Base-by-base conservation (phyloP, 495 filamentous ascomycete genomes). In the Viridothelium virens region DNA sequence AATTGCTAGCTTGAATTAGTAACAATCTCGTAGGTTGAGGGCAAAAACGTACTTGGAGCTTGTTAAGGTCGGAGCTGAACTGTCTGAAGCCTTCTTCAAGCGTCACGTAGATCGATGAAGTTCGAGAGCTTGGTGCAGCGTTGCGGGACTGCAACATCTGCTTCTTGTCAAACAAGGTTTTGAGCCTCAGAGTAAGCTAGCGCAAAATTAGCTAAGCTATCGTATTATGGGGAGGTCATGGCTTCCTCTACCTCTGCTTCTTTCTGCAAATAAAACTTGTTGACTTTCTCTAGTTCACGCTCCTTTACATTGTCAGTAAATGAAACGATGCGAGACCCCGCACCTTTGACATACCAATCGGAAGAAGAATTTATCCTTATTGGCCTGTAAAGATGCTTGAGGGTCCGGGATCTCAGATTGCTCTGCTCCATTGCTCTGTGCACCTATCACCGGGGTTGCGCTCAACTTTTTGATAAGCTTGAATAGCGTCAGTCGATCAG, bases 381-480 rank as follows among this genome's bases (percentile, higher is more conserved):
- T 98, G 53, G 94, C 94, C 76, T 96, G 95, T 50, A 97, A 81
- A n/a, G 91, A 85, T 38, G 86, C 85, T 77, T 95, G 92, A n/a
- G 92, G 84, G 76, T 96, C 91, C 61, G 80, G 76, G 65, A 73
- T 71, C 72, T 81, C 77, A 65, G 76, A 74, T 50, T 77, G 70
- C 41, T 80, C 79, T 69, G 77, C 80, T 63, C 79, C 72, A 48
- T 86, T 87, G 79, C 87, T 87, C 74, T 89, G 89, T 14, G 90
- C 84, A 61, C 82, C 86, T 65, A 96, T 83, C 39, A 86, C 88
- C 44, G 92, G 92, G 61, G 91, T 96, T 47, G 91, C 90, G 71
- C 91, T 95, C 70, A 96, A 83, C 81, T 92, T 91, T 78, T 98
- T 98, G 81, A 98, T 98, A 77, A 98, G 92, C 95, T 97, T 75